Evolutionary conservation across 164 flowering plant species (phyloP).

Genomic region (Annona squamosa): DNA sequence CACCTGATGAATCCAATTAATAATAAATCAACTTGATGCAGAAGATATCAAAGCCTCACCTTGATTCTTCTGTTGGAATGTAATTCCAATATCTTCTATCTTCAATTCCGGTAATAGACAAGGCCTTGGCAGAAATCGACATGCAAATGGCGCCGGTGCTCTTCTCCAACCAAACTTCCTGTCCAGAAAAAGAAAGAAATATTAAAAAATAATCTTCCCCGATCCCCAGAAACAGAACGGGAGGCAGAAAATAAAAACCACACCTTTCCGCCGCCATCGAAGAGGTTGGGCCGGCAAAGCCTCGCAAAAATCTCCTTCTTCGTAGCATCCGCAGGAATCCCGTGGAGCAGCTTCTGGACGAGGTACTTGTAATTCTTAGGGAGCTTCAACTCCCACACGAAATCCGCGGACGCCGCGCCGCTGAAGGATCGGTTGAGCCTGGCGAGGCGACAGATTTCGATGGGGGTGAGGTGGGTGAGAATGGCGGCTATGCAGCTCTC

Average conservation of each 20-base stretch:
- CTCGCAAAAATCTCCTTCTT: conserved; percentile 57
- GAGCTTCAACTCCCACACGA: conserved; percentile 81
- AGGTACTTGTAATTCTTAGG: conserved; percentile 53
- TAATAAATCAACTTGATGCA: not conserved
- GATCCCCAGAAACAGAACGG: not conserved
- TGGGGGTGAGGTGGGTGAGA: conserved; percentile 47
- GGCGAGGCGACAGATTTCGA: conserved; percentile 66
- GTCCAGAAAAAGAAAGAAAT: conserved; percentile 11
- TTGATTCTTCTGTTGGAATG: conserved; percentile 76
- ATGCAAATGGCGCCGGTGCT: conserved; percentile 55
- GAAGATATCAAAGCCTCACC: conserved; percentile 30
- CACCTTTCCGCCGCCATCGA: conserved; percentile 64
- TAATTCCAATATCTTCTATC: conserved; percentile 93
- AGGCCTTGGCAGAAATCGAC: conserved; percentile 63
- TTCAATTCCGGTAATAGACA: conserved; percentile 85
- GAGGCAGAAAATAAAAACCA: not conserved
- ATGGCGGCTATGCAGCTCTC: conserved; percentile 72
- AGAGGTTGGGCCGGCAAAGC: conserved; percentile 39
- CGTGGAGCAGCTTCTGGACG: conserved; percentile 32
- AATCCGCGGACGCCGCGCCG: conserved; percentile 79
- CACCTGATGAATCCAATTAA: too few relatives aligned
- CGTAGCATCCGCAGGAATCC: conserved; percentile 20
- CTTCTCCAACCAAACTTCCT: conserved; percentile 86
- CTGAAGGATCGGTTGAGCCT: conserved; percentile 60
- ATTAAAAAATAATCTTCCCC: not conserved